These are phyloP conservation scores for Dipteronia dyeriana DNA, from an alignment of 345 rosid genomes.

Conservation along the genomic window DNA sequence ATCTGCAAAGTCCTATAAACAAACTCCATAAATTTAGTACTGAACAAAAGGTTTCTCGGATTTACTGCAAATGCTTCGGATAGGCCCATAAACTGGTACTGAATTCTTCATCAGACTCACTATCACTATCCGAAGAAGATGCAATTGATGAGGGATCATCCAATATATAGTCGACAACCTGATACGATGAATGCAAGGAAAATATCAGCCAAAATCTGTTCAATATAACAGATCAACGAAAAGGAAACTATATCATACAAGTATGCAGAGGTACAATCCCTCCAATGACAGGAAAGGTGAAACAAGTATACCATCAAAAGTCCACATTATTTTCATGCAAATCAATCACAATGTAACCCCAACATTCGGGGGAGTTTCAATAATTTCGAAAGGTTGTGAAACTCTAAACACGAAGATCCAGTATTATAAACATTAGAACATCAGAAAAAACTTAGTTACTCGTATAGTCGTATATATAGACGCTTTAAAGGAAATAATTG, in stretches of 20 bases:
- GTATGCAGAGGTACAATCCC: not conserved
- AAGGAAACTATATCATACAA: not conserved
- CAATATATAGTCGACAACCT: conserved; percentile 55
- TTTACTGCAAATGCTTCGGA: conserved; percentile 26
- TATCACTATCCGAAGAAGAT: conserved; percentile 54
- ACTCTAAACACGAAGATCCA: not conserved
- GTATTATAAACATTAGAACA: not conserved
- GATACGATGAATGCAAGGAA: conserved; percentile 1
- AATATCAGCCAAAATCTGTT: not conserved
- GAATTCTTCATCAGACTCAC: conserved; percentile 45
- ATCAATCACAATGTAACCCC: not conserved
- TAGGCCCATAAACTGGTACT: conserved; percentile 52
- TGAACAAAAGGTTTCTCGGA: not conserved
- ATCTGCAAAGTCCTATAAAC: not conserved
- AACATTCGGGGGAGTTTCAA: not conserved
- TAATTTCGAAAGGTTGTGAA: not conserved
- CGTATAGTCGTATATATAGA: not conserved
- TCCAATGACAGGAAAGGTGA: not conserved
- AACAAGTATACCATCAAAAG: not conserved
- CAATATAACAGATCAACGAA: not conserved
- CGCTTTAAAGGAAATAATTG: not conserved
- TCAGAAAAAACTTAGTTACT: not conserved
- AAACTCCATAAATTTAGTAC: not conserved
- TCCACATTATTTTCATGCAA: not conserved
- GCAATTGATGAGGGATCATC: conserved; percentile 28